Evolutionary conservation across 176 grass and related monocot genomes (phyloP).

Genomic region (Eleusine coracana): DNA sequence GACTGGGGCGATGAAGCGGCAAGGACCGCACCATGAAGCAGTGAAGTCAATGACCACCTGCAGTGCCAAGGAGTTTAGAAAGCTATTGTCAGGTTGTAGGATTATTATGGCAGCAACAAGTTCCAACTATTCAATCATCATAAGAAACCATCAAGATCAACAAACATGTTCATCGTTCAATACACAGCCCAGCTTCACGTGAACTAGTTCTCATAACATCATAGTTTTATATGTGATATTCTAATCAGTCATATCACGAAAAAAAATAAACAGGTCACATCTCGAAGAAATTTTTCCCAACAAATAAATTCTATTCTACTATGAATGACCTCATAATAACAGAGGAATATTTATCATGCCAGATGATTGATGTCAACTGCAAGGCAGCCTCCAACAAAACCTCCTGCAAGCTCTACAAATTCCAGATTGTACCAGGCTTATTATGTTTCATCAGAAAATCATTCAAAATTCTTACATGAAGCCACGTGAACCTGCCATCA

Average conservation of each 20-base stretch:
- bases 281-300: not conserved
- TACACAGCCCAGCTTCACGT: not conserved
- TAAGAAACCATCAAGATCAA: not conserved
- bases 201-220: not conserved
- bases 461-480: not conserved
- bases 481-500: not conserved
- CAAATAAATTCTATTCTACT: not conserved
- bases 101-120: not conserved
- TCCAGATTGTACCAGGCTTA: not conserved
- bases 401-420: not conserved
- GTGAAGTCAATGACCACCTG: slow-evolving; percentile 89
- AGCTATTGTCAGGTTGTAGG: not conserved
- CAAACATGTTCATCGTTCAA: not conserved
- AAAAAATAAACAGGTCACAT: not conserved
- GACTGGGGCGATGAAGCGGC: slow-evolving; percentile 58
- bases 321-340: not conserved
- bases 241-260: not conserved
- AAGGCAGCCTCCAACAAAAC: not conserved
- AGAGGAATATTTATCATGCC: not conserved
- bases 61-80: not conserved
- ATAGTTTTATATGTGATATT: not conserved
- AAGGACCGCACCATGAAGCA: slow-evolving; percentile 77
- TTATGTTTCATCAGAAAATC: not conserved
- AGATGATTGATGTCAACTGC: not conserved
- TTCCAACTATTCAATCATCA: not conserved